phyloP scores from a whole-genome alignment of 192 early-diverging fungal species.

The Phycomyces nitens region DNA sequence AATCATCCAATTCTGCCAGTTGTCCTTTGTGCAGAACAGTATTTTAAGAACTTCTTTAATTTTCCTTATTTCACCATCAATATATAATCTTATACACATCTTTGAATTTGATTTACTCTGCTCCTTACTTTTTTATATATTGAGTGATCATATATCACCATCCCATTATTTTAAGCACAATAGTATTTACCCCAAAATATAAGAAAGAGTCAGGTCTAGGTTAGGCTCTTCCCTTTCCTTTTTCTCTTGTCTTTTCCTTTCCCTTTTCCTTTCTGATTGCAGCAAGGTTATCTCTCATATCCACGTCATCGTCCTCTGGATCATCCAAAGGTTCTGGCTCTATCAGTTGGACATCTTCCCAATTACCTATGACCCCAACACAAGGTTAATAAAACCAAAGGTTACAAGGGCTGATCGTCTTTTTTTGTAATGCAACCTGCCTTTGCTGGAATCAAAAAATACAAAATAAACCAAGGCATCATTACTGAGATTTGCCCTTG shows the following conservation, averaged over 20 bases:
- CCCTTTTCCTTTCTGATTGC: not conserved
- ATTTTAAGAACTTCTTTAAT: constrained; percentile 32
- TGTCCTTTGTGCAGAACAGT: constrained; percentile 57
- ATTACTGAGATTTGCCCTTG: not conserved
- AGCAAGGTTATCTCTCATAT: not conserved
- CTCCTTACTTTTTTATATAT: too few relatives aligned
- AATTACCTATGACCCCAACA: constrained; percentile 8
- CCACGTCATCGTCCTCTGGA: constrained; percentile 4
- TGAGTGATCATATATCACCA: too few relatives aligned
- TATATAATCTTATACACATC: not conserved
- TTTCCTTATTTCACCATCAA: not conserved
- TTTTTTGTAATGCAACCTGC: not conserved
- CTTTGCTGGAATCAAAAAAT: constrained; percentile 7
- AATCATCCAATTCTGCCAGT: constrained; percentile 56
- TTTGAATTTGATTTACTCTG: too few relatives aligned
- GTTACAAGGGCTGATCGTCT: too few relatives aligned
- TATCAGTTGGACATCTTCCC: constrained; percentile 7
- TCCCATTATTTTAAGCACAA: too few relatives aligned
- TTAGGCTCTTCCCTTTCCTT: not conserved
- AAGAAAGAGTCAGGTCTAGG: not conserved
- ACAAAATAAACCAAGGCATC: constrained; percentile 9
- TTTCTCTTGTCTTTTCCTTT: not conserved
- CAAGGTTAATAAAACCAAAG: not conserved
- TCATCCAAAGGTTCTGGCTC: constrained; percentile 14
- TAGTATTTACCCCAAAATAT: too few relatives aligned